These are phyloP conservation scores for Hevea brasiliensis DNA, from an alignment of 345 rosid genomes.

Conservation along the genomic window DNA sequence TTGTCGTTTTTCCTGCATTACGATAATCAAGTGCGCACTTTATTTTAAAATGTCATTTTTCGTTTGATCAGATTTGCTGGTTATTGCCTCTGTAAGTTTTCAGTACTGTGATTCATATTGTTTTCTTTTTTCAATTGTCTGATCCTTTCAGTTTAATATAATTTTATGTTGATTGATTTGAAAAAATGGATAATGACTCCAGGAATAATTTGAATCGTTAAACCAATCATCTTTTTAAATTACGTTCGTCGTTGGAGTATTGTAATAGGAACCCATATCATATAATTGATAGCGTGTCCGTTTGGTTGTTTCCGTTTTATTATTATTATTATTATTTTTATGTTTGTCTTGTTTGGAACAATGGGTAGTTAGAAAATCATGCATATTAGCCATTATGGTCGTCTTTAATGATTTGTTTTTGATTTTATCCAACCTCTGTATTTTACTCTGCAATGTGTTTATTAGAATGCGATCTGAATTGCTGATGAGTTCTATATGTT, in stretches of 20 bases:
- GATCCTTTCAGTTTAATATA: not conserved
- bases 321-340: not conserved
- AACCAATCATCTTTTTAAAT: not conserved
- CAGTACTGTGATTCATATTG: not conserved
- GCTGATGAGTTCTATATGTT: not conserved
- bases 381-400: not conserved
- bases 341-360: not conserved
- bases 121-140: not conserved
- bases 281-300: not conserved
- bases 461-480: not conserved
- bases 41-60: not conserved
- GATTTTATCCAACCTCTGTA: not conserved
- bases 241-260: not conserved
- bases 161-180: not conserved
- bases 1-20: not conserved
- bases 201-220: not conserved
- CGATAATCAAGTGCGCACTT: not conserved
- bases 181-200: not conserved
- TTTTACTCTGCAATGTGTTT: not conserved
- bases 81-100: not conserved
- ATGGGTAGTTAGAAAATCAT: not conserved
- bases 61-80: not conserved
- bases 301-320: not conserved
- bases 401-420: not conserved
- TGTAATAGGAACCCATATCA: not conserved